These are phyloP conservation scores for Tetrapisispora pingtungensis DNA, from an alignment of 805 yeast genomes.

Conservation along the genomic window DNA sequence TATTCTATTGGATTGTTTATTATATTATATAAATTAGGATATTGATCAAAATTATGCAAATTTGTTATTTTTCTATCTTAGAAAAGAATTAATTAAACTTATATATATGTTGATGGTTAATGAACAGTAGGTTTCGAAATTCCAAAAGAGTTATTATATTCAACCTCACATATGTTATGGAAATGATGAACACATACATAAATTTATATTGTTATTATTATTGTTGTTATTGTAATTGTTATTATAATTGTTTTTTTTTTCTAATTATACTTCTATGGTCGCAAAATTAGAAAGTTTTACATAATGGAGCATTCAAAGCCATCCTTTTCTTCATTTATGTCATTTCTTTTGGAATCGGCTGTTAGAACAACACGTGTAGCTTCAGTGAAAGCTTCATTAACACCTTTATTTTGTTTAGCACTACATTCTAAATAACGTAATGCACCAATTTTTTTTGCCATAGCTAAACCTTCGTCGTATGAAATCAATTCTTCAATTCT, in stretches of 20 bases:
- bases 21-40: background rate
- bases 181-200: too few species aligned
- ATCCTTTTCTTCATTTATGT: conserved; percentile 31
- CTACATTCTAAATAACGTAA: conserved; percentile 92
- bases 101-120: too few species aligned
- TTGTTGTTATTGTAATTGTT: background rate
- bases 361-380: conserved; percentile 95
- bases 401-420: conserved; percentile 93
- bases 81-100: background rate
- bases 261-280: too few species aligned
- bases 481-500: conserved; percentile 48
- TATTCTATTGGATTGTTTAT: background rate
- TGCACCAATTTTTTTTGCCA: conserved; percentile 91
- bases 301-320: conserved; percentile 33
- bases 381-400: conserved; percentile 97
- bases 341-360: conserved; percentile 73
- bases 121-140: too few species aligned
- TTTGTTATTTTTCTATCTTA: background rate
- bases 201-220: background rate
- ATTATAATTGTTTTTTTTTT: background rate
- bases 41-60: background rate
- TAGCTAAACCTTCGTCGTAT: conserved; percentile 87
- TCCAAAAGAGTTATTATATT: too few species aligned
- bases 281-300: conserved; percentile 18
- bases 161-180: too few species aligned